Base-by-base conservation (phyloP, 495 filamentous ascomycete genomes). In the Pseudomonodictys pantanalensis region DNA sequence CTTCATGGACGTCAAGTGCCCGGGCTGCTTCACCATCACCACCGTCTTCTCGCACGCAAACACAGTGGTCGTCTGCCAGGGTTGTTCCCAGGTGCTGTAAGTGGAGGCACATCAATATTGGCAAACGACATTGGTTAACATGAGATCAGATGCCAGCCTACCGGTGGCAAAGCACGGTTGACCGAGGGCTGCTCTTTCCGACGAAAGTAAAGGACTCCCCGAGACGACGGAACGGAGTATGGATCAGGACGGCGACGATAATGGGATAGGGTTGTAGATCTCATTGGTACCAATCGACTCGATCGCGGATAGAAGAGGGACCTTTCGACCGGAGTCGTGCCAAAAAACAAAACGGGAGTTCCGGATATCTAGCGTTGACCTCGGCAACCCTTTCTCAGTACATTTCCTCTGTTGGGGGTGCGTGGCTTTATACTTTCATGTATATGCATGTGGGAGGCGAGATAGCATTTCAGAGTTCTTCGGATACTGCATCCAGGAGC, bases 1-100 rank as follows among this genome's bases (percentile, higher is more conserved):
- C 86, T 98, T 98, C 86, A 98, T 98, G 93, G 93, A 98, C 71
- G 93, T 98, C 17, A 98, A 97, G 84, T 98, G 93, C 86, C 93
- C 92, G 73, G 93, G 93, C 72, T 98, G 93, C 87, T 98, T 98
- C 87, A 96, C 90, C 71, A 98, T 98, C 85, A 98, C 93, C 73
- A 97, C 92, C 76, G 93, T 98, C 77, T 98, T 96, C 88, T 97
- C 92, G 58, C 93, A 98, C 83, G 93, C 93, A 75, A 93, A 98
- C 82, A 98, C 93, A 73, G 93, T 98, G 75, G 93, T 98, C 77
- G 92, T 96, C 82, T 98, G 93, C 83, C 89, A 89, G 71, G 92
- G 92, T 65, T 97, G 92, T 87, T 92, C 90, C 58, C 96, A 92
- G 66, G 62, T 65, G 33, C 52, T 66, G 56, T 59, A 56, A 66